Evolutionary conservation across 345 rosid species (phyloP).

Genomic region (Melastoma malabathricum): DNA sequence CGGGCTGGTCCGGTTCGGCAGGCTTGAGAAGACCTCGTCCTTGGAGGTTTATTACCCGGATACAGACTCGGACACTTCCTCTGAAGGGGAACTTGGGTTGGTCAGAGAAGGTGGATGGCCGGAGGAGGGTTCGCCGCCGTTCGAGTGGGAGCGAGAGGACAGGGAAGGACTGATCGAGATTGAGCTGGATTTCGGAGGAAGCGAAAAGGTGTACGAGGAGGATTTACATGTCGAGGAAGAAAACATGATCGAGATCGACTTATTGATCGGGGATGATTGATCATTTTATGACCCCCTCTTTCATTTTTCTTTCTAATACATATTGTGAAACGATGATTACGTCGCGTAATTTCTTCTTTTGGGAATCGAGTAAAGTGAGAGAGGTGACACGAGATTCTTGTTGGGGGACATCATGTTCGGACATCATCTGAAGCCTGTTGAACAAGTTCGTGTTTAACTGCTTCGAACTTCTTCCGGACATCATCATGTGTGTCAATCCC

Average conservation of each 20-base stretch:
- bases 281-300: not conserved
- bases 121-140: slow-evolving; percentile 15
- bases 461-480: too few species aligned
- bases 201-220: slow-evolving; percentile 4
- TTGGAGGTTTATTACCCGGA: slow-evolving; percentile 54
- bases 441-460: too few species aligned
- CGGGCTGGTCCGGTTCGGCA: slow-evolving; percentile 8
- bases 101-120: slow-evolving; percentile 24
- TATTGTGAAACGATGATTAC: too few species aligned
- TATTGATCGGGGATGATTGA: slow-evolving; percentile 15
- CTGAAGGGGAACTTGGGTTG: slow-evolving; percentile 20
- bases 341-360: too few species aligned
- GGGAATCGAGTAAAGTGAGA: too few species aligned
- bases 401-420: too few species aligned
- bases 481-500: too few species aligned
- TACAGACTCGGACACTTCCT: slow-evolving; percentile 35
- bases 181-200: slow-evolving; percentile 16
- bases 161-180: slow-evolving; percentile 70
- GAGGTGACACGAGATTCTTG: too few species aligned
- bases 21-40: slow-evolving; percentile 27
- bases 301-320: not conserved
- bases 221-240: slow-evolving; percentile 55
- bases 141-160: slow-evolving; percentile 46
- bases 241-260: slow-evolving; percentile 59
- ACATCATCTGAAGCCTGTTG: too few species aligned